phyloP scores from a whole-genome alignment of 345 rosid species.

The Boechera stricta region DNA sequence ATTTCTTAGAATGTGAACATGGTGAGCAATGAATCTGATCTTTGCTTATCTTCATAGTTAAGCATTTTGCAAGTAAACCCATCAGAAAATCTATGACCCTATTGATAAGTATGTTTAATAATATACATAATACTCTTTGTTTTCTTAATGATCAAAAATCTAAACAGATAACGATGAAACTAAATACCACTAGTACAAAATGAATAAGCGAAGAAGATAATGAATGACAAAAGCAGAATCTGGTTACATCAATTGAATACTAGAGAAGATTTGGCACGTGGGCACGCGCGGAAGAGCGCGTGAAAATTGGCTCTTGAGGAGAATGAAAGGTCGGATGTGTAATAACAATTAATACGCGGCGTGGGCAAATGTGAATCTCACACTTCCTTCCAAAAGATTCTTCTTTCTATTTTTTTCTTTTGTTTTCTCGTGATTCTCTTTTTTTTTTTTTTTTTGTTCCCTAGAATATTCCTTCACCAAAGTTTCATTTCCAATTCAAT shows the following conservation, averaged over 20 bases:
- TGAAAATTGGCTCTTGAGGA: conserved; percentile 34
- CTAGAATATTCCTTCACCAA: conserved; percentile 35
- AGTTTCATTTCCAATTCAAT: conserved; percentile 7
- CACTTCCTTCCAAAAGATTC: conserved; percentile 38
- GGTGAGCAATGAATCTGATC: background rate
- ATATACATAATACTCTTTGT: too few species aligned
- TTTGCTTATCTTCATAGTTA: background rate
- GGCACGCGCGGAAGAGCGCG: conserved; percentile 27
- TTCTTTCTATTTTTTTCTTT: background rate
- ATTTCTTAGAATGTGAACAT: background rate
- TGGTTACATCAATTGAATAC: conserved; percentile 29
- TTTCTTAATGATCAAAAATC: too few species aligned
- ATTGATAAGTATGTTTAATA: too few species aligned
- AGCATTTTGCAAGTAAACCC: background rate
- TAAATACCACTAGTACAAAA: background rate
- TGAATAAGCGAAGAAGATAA: background rate
- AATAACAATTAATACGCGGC: conserved; percentile 16
- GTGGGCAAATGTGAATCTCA: conserved; percentile 40
- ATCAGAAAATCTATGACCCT: too few species aligned
- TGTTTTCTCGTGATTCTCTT: conserved; percentile 36
- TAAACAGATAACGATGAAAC: conserved; percentile 6
- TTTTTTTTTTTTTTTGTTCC: background rate
- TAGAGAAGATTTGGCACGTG: conserved; percentile 17
- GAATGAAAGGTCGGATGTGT: conserved; percentile 32
- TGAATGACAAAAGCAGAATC: conserved; percentile 30